Conservation (phyloP, 768 basidiomycete species). For the Russula virescens region DNA sequence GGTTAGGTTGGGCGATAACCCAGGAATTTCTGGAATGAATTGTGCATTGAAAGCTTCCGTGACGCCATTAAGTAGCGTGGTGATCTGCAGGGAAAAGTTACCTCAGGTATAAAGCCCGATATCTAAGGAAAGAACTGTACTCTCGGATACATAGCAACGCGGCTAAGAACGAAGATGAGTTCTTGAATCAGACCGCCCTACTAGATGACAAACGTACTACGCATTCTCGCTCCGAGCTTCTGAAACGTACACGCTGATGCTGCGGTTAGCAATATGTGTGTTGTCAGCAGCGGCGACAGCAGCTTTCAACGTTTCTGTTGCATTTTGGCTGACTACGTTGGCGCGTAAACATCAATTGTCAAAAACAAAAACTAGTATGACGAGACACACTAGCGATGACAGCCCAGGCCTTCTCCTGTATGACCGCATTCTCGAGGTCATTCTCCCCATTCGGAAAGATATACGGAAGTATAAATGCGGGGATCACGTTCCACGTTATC, state of each 20-base stretch:
- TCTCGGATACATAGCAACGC: background rate
- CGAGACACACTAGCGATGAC: constrained; percentile 45
- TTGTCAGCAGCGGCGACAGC: constrained; percentile 33
- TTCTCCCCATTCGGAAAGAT: constrained; percentile 42
- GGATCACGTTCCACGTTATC: constrained; percentile 42
- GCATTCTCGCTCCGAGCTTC: constrained; percentile 55
- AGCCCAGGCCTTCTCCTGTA: constrained; percentile 49
- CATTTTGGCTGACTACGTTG: constrained; percentile 31
- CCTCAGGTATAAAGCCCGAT: background rate
- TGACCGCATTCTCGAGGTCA: constrained; percentile 41
- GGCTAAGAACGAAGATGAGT: constrained; percentile 3
- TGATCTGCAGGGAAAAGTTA: constrained; percentile 24
- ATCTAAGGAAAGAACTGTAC: background rate
- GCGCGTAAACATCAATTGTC: constrained; percentile 33
- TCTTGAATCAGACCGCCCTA: background rate
- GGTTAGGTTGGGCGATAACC: constrained; percentile 27
- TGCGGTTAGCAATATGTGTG: constrained; percentile 34
- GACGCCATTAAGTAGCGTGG: constrained; percentile 34
- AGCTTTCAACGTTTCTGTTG: constrained; percentile 23
- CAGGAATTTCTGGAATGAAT: constrained; percentile 32
- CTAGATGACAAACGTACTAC: constrained; percentile 35
- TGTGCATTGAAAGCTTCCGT: constrained; percentile 34
- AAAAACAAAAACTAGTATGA: background rate
- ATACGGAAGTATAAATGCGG: constrained; percentile 40
- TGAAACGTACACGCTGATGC: constrained; percentile 41